Conservation (phyloP, 2,329 filamentous ascomycete species). For the Tolypocladium inflatum region DNA sequence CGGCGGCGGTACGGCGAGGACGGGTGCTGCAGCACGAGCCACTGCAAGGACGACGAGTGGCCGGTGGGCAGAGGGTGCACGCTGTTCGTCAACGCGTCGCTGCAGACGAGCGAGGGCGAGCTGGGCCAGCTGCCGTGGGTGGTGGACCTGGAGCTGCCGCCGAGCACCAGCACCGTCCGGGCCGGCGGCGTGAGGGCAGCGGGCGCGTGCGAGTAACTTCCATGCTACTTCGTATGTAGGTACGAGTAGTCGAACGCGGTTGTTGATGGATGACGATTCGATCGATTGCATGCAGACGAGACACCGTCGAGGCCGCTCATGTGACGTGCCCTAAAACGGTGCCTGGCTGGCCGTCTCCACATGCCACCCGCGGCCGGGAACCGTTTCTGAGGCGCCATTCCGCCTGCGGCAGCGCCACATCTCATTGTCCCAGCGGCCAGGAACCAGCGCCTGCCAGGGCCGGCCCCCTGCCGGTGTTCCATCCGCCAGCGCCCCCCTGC, state of each 20-base stretch:
- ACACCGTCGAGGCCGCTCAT: background rate
- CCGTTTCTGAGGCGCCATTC: background rate
- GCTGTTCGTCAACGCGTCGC: background rate
- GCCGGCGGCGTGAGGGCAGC: too few species aligned
- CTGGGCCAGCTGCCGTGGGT: background rate
- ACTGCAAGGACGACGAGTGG: background rate
- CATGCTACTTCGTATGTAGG: too few species aligned
- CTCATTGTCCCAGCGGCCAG: background rate
- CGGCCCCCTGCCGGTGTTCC: background rate
- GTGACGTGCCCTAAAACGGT: background rate
- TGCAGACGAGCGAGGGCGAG: background rate
- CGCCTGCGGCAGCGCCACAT: background rate
- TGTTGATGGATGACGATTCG: background rate
- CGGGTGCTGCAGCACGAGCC: background rate
- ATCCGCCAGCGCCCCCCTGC: background rate
- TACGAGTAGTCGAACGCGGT: background rate
- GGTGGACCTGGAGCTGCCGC: too few species aligned
- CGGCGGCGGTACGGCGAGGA: background rate
- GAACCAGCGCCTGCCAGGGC: background rate
- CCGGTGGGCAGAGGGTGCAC: background rate
- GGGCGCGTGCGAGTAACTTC: too few species aligned
- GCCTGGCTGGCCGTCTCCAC: background rate
- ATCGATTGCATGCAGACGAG: background rate
- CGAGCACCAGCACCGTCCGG: background rate
- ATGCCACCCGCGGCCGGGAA: background rate